Evolutionary conservation across 2,329 filamentous ascomycete species (phyloP), one percentile per base, ranked within the genome.

Genomic region (Fusarium liriodendri): DNA sequence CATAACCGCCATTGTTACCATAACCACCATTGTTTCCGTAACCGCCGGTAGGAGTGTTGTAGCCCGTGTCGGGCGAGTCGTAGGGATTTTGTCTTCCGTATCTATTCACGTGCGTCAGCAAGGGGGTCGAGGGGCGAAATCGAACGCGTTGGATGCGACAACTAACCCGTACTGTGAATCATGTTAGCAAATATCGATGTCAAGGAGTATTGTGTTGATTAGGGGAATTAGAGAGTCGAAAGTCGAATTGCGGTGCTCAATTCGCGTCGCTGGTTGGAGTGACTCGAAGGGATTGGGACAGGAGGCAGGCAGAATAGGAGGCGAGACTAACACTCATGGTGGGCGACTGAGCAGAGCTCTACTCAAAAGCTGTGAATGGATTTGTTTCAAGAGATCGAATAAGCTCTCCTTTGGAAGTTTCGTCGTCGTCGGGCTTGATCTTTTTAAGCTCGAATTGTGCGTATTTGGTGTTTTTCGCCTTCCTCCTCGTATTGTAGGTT

Each of bases 51-150:
- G 77, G 76, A 38, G 80, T 54, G 45, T 67, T 65, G 40, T 77
- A 77, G 45, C 75, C 68, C 50, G 70, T 82, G 69, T 85, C 85
- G 79, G 87, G 84, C 78, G 91, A 84, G 78, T 90, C 89, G 77
- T 89, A 92, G 64, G 90, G 89, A 82, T 92, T 91, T 70, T 83
- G 81, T 76, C 84, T 85, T 71, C 87, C 86, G 84, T 91, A 90
- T 83, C 88, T 91, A 79, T 38, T 25, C 69, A 37, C 37, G 58
- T 18, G 50, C 60, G 81, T 86, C 77, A 86, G 82, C 76, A 69
- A 67, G 35, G 45, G 47, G 18, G 47, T 64, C 61, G 42, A 57
- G 29, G 38, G 57, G 62, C 58, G 16, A 35, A 60, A 37, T 64
- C 62, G 62, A 45, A 64, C 62, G 54, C 52, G 29, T 47, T 27